phyloP scores from a whole-genome alignment of 2,329 filamentous ascomycete species.

The Erysiphe pulchra region DNA sequence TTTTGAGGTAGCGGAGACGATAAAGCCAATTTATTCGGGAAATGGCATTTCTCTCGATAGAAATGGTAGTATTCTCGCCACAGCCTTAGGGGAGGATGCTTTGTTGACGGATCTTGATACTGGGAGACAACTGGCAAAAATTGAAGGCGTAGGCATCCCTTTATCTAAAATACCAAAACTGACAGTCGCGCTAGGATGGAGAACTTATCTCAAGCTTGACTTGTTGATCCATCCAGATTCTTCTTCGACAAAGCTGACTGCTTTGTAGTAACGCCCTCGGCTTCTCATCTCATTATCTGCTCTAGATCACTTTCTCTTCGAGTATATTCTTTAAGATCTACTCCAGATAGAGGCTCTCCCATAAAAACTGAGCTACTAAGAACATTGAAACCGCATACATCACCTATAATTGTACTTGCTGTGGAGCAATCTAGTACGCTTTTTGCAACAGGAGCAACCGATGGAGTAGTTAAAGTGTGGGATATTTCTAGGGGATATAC shows the following conservation, averaged over 20 bases:
- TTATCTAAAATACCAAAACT: conserved; percentile 3
- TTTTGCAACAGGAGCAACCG: conserved; percentile 75
- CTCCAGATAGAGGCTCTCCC: conserved; percentile 24
- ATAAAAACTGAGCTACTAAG: conserved; percentile 45
- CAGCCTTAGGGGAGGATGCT: conserved; percentile 77
- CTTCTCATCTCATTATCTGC: conserved; percentile 69
- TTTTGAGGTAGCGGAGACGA: conserved; percentile 58
- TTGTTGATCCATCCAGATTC: conserved; percentile 18
- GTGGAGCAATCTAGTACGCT: conserved; percentile 74
- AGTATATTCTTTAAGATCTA: conserved; percentile 49
- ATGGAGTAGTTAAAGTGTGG: conserved; percentile 91
- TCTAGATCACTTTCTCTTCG: conserved; percentile 92
- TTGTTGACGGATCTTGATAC: conserved; percentile 65
- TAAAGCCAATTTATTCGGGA: conserved; percentile 85
- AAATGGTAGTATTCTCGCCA: conserved; percentile 59
- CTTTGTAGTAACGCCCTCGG: conserved; percentile 52
- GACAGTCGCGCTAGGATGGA: conserved; percentile 31
- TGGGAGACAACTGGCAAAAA: conserved; percentile 54
- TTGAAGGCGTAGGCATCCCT: conserved; percentile 48
- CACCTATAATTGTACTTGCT: conserved; percentile 66
- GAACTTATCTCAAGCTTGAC: conserved; percentile 55
- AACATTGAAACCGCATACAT: conserved; percentile 69
- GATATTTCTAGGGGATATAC: conserved; percentile 74
- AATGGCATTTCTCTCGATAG: conserved; percentile 66
- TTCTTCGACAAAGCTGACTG: conserved; percentile 5